Evolutionary conservation across 768 basidiomycete species (phyloP).

Genomic region (Galerina sulciceps): DNA sequence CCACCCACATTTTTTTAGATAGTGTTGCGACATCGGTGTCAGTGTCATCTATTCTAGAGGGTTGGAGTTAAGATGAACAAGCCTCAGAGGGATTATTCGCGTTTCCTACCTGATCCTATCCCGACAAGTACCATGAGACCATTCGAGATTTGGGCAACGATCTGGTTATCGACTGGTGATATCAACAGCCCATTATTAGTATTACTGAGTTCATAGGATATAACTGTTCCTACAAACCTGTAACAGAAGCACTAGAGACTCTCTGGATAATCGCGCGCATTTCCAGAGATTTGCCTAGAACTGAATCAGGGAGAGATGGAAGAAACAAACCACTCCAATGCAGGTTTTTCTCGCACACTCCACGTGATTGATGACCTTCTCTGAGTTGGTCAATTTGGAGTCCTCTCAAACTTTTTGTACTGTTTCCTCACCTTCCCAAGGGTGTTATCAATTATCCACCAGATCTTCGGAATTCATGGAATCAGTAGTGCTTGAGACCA

Average conservation of each 20-base stretch:
- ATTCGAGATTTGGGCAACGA: conserved; percentile 80
- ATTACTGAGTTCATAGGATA: not conserved
- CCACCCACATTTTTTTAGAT: conserved; percentile 80
- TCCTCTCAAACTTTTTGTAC: not conserved
- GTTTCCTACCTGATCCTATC: conserved; percentile 71
- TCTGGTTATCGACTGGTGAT: conserved; percentile 70
- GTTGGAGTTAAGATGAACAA: conserved; percentile 11
- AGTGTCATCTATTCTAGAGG: conserved; percentile 72
- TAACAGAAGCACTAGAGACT: conserved; percentile 83
- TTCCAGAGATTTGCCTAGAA: not conserved
- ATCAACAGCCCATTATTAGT: not conserved
- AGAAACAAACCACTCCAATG: not conserved
- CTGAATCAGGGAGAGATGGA: no score
- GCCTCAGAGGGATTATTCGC: not conserved
- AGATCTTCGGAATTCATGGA: conserved; percentile 32
- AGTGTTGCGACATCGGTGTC: conserved; percentile 70
- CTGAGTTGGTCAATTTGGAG: not conserved
- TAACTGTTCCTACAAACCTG: conserved; percentile 46
- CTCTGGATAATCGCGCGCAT: conserved; percentile 91
- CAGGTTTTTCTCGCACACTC: not conserved
- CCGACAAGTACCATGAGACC: conserved; percentile 93
- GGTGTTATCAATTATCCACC: not conserved
- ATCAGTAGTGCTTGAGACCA: conserved; percentile 81
- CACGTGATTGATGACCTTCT: not conserved
- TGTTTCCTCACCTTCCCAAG: not conserved